Conservation (phyloP, 2,329 filamentous ascomycete species). For the Penicillium sp. region DNA sequence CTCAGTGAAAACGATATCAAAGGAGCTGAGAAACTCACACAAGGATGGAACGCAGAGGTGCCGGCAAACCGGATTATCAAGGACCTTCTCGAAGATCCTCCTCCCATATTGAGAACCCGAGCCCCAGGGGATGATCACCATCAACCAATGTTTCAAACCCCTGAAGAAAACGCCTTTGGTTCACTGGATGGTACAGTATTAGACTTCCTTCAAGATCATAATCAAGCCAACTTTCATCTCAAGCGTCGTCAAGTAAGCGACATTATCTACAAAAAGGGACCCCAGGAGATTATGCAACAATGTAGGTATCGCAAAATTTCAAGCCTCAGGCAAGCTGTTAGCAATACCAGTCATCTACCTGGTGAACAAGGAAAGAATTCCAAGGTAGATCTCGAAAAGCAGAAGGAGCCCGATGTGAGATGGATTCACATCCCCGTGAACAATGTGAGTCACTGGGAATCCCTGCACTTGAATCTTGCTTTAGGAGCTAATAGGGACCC, state of each 20-base stretch:
- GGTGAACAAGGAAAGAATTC: background rate
- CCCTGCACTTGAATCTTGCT: background rate
- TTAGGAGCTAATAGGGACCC: background rate
- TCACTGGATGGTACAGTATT: background rate
- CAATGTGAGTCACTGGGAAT: background rate
- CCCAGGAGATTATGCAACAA: background rate
- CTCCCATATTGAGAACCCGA: background rate
- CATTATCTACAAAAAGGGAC: constrained; percentile 6
- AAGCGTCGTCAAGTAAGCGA: background rate
- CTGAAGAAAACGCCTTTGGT: background rate
- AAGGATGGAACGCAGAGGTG: background rate
- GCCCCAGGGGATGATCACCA: background rate
- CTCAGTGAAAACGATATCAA: constrained; percentile 9
- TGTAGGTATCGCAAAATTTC: background rate
- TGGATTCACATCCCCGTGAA: background rate
- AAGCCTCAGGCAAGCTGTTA: background rate
- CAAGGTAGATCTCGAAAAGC: background rate
- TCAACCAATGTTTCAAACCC: background rate
- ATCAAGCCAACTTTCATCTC: background rate
- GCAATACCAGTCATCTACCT: background rate
- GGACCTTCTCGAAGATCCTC: constrained; percentile 1
- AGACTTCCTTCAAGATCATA: background rate
- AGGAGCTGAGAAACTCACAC: background rate
- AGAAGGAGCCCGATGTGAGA: background rate
- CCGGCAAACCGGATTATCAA: background rate